Evolutionary conservation across 371 early-diverging fungal genomes (phyloP).

Genomic region (Dichotomocladium elegans): DNA sequence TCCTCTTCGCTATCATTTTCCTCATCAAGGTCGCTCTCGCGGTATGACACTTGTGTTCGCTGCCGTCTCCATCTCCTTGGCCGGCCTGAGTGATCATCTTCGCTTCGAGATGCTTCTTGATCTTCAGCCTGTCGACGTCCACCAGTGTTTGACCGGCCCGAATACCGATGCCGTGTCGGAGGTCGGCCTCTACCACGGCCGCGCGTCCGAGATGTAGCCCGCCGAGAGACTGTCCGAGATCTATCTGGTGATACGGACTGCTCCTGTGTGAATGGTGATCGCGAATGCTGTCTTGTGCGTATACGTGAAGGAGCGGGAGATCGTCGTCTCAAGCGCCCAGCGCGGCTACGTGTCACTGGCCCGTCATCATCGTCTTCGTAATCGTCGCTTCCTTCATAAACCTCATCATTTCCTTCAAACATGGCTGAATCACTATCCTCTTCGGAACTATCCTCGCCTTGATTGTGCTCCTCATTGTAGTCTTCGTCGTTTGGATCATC

Average conservation of each 20-base stretch:
- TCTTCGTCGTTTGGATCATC: conserved; percentile 65
- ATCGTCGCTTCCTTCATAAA: conserved; percentile 4
- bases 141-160: too few relatives aligned
- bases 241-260: too few relatives aligned
- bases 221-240: too few relatives aligned
- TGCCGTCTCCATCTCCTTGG: conserved; percentile 46
- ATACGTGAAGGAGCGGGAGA: too few relatives aligned
- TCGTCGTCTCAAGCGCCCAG: conserved; percentile 16
- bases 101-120: conserved; percentile 1
- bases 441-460: conserved; percentile 1
- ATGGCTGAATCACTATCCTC: conserved; percentile 23
- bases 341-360: conserved; percentile 31
- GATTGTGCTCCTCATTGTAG: conserved; percentile 20
- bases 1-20: conserved; percentile 32
- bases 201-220: too few relatives aligned
- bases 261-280: too few relatives aligned
- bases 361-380: conserved; percentile 28
- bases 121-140: not conserved
- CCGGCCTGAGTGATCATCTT: conserved; percentile 32
- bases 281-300: conserved; percentile 3
- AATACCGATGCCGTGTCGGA: too few relatives aligned
- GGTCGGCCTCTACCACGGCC: too few relatives aligned
- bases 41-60: conserved; percentile 29
- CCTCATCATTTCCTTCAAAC: conserved; percentile 21
- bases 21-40: conserved; percentile 51